phyloP scores from a whole-genome alignment of 192 early-diverging fungal genomes.

The Podila minutissima region DNA sequence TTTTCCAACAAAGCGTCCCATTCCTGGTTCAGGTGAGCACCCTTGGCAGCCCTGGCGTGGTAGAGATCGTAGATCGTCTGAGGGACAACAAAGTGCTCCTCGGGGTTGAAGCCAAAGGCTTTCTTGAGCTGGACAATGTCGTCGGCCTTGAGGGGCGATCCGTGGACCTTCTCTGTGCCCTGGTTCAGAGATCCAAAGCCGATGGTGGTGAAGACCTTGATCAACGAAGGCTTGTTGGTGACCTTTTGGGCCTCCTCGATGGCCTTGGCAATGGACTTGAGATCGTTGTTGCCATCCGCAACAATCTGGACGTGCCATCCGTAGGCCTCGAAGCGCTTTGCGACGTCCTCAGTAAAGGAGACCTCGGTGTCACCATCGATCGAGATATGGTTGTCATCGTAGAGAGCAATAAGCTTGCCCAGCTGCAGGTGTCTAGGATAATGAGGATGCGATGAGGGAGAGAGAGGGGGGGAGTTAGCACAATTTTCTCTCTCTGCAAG shows the following conservation, averaged over 20 bases:
- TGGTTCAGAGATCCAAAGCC: constrained; percentile 90
- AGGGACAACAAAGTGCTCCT: constrained; percentile 79
- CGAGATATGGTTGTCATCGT: constrained; percentile 97
- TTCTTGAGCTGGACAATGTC: constrained; percentile 86
- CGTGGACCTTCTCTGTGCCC: constrained; percentile 95
- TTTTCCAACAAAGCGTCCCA: constrained; percentile 81
- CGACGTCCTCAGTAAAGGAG: constrained; percentile 94
- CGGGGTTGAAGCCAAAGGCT: constrained; percentile 85
- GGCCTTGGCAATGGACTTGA: constrained; percentile 75
- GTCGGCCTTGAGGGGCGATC: constrained; percentile 80
- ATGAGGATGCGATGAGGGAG: too few species aligned
- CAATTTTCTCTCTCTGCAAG: too few species aligned
- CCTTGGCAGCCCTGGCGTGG: constrained; percentile 58
- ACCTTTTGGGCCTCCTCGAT: constrained; percentile 86
- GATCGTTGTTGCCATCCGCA: constrained; percentile 84
- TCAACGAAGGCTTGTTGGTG: constrained; percentile 89
- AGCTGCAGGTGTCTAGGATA: constrained; percentile 77
- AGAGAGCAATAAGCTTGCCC: constrained; percentile 93
- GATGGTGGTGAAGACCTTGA: constrained; percentile 92
- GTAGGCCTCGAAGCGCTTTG: constrained; percentile 89
- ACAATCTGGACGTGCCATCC: constrained; percentile 91
- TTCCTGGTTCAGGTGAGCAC: constrained; percentile 69
- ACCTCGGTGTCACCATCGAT: constrained; percentile 90
- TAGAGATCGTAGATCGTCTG: constrained; percentile 66
- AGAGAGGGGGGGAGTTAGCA: too few species aligned